Evolutionary conservation across 2,329 filamentous ascomycete genomes (phyloP).

Genomic region (Claviceps spartinae): DNA sequence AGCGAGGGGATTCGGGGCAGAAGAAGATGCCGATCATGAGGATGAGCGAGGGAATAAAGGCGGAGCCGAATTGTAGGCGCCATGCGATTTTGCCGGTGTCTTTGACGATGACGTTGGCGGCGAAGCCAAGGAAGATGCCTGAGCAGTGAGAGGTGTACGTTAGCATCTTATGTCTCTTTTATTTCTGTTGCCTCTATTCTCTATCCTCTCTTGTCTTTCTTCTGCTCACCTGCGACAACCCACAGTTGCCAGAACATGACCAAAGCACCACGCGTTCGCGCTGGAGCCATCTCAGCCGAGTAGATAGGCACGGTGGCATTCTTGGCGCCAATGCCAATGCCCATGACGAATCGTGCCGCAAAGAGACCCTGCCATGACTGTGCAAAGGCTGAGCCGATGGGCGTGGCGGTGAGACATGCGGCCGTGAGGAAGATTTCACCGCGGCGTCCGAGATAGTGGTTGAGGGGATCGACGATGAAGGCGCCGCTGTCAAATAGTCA

Average conservation of each 20-base stretch:
- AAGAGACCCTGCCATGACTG: slow-evolving; percentile 55
- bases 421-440: slow-evolving; percentile 54
- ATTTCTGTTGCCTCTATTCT: neutral
- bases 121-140: slow-evolving; percentile 33
- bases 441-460: slow-evolving; percentile 49
- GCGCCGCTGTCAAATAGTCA: slow-evolving; percentile 10
- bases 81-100: slow-evolving; percentile 38
- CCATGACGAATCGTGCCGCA: slow-evolving; percentile 50
- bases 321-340: slow-evolving; percentile 55
- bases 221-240: slow-evolving; percentile 13
- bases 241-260: slow-evolving; percentile 61
- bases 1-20: slow-evolving; percentile 48
- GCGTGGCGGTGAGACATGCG: slow-evolving; percentile 27
- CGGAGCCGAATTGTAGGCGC: slow-evolving; percentile 45
- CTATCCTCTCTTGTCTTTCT: neutral
- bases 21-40: slow-evolving; percentile 42
- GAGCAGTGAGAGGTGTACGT: neutral
- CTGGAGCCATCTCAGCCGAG: slow-evolving; percentile 56
- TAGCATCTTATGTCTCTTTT: neutral
- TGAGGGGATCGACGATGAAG: slow-evolving; percentile 30
- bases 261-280: slow-evolving; percentile 53
- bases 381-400: slow-evolving; percentile 44
- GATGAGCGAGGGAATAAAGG: slow-evolving; percentile 37
- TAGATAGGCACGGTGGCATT: slow-evolving; percentile 55
- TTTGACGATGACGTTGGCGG: slow-evolving; percentile 37